Evolutionary conservation across 345 rosid species (phyloP), one percentile per base, ranked within the genome.

Genomic region (Salix purpurea): DNA sequence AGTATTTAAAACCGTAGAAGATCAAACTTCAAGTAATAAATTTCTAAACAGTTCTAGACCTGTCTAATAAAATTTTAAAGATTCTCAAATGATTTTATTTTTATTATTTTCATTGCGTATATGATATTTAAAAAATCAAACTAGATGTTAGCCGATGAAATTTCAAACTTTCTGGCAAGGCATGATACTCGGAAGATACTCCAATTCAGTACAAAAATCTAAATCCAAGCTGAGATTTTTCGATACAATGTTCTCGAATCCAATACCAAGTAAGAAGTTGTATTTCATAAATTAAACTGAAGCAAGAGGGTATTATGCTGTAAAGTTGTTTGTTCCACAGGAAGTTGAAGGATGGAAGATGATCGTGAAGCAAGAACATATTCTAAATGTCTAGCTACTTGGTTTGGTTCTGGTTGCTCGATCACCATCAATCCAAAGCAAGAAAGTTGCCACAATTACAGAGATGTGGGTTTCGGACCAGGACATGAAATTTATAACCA

Each of bases 401-500:
- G 70, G 16, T 24, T 24, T 16, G 61, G 62, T 61, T 62, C 30
- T 73, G 50, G n/a, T 73, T 71, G 6, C n/a, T 26, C n/a, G 6
- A 21, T 56, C 24, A 30, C 61, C 46, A 48, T 70, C 75, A 44
- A 74, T 70, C 40, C 15, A 30, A 65, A 19, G 3, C 15, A 28
- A 23, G 28, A 74, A 81, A 76, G 74, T 65, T 76, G 83, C 65
- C 32, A 24, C 15, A n/a, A 24, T 26, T 28, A 24, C 19, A 23
- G 23, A 6, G 54, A 67, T 44, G 40, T 72, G 32, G 65, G 60
- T 80, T 76, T 67, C 19, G 34, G 67, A 54, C 50, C 50, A 16
- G 34, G 58, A 67, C 44, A 42, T 13, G 7, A 18, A 48, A 50
- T 50, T 37, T 64, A 39, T 65, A 30, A 30, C 26, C 60, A 77